A percentile compares a stretch with the other conserved stretches of the same genome.
Conservation (phyloP, 306 rosid species). For the Herpetospermum pedunculosum region DNA sequence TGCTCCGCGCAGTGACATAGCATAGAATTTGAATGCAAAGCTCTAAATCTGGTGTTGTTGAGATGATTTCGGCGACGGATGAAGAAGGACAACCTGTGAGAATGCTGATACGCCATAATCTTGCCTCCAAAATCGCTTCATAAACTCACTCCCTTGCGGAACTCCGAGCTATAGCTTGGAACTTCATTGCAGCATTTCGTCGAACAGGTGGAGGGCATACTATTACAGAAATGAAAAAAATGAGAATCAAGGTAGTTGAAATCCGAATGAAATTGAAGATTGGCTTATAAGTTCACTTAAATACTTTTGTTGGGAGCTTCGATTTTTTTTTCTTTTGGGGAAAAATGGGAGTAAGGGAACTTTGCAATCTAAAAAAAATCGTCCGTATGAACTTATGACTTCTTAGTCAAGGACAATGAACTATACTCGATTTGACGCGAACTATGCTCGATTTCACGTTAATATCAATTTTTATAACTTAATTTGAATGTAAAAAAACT, state of each 20-base stretch:
- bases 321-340: no score
- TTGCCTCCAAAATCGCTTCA: not conserved
- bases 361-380: no score
- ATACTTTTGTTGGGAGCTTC: no score
- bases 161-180: not conserved
- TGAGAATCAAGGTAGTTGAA: not conserved
- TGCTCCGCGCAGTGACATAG: constrained; percentile 38
- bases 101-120: not conserved
- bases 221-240: not conserved
- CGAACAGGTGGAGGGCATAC: constrained; percentile 18
- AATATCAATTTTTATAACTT: no score
- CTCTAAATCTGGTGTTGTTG: constrained; percentile 18
- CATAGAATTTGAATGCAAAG: constrained; percentile 25
- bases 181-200: constrained; percentile 14
- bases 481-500: no score
- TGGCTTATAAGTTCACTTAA: no score
- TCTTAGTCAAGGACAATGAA: no score
- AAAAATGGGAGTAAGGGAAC: no score
- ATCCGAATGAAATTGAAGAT: not conserved
- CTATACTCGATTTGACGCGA: no score
- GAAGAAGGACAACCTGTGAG: not conserved
- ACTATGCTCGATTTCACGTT: no score
- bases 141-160: not conserved
- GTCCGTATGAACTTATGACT: no score
- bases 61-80: constrained; percentile 7